Evolutionary conservation across 805 yeast genomes (phyloP), one percentile per base, ranked within the genome.

Genomic region (Soucietia sequanensis): DNA sequence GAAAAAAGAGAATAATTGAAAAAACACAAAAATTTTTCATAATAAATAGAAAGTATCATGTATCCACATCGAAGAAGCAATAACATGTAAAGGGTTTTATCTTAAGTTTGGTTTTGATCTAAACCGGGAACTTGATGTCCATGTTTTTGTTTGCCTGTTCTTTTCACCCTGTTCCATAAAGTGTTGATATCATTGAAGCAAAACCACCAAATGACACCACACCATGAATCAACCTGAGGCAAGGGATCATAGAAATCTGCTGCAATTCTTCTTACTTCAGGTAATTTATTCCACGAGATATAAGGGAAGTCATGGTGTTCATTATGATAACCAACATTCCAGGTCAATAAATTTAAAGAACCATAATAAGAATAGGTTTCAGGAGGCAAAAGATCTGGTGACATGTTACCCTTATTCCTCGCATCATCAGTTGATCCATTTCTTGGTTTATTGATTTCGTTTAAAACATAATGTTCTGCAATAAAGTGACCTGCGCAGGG

Each of bases 251-350:
- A 89, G 53, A 84, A 89, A 50, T 89, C 97, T 15, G 70, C 55
- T 3, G 96, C 96, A 21, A 85, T 75, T 30, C 60, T 54, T 36
- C 81, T 71, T 25, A 89, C 63, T 34, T 72, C 62, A 23, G 84
- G 85, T 31, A 89, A 65, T 42, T 79, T 76, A 0, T 93, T 75
- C 97, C 97, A 89, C 1, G 96, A 91, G 48, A 89, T 75, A 56
- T 81, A 89, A 1, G 97, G 97, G 70, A 89, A 89, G 62, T 89
- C 97, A 55, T 89, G 97, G 59, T 89, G 97, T 60, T 89, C 97
- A 51, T 85, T 88, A 60, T 89, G 97, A 55, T 86, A 79, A 2
- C 97, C 97, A 6, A 88, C 96, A 50, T 89, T 89, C 91, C 95
- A 89, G 1, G 93, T 86, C 44, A 90, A 62, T 25, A 71, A 39